Base-by-base conservation (phyloP, 78 protist species). In the Thecamonas trahens region DNA sequence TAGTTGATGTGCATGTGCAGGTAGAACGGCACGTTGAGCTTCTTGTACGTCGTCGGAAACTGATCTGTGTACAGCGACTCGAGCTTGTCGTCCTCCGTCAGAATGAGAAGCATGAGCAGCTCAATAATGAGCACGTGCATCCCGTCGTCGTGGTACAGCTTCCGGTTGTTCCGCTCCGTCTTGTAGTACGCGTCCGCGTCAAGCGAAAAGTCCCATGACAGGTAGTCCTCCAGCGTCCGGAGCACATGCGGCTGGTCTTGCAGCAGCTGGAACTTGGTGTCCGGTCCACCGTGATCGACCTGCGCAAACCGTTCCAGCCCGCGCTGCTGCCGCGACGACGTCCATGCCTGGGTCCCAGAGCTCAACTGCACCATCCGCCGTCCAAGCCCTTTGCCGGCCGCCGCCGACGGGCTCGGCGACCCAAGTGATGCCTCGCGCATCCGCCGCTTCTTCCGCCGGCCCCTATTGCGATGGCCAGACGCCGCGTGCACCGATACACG, bases 11-110 rank as follows among this genome's bases (percentile, higher is more conserved):
- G 91, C 8, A 66, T 11, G 17, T 76, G 75, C 22, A 86, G 58
- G n/a, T 78, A 42, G 62, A 55, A 82, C n/a, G 87, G 83, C 32
- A 82, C 76, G 61, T 86, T 86, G 6, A 78, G 49, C 39, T 77
- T 72, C 38, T 69, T 64, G 0, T 22, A 7, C 57, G 13, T 7
- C 8, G 76, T 34, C 47, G 90, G 86, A 28, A 58, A 82, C 39
- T 80, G 83, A 53, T 82, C 82, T 0, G 76, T 68, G 49, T 80
- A 80, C 29, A 53, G 35, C 31, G 70, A 82, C 35, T 85, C 90
- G 7, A 85, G 54, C 2, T 80, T 76, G 28, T 75, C 74, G 45
- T 67, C 76, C 13, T 71, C 57, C 34, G 67, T 67, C 32, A 81
- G 38, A 22, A 81, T 22, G 9, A 81, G 42, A 74, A 65, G 61